Base-by-base conservation (phyloP, 495 filamentous ascomycete genomes). In the Podospora tetraspora region DNA sequence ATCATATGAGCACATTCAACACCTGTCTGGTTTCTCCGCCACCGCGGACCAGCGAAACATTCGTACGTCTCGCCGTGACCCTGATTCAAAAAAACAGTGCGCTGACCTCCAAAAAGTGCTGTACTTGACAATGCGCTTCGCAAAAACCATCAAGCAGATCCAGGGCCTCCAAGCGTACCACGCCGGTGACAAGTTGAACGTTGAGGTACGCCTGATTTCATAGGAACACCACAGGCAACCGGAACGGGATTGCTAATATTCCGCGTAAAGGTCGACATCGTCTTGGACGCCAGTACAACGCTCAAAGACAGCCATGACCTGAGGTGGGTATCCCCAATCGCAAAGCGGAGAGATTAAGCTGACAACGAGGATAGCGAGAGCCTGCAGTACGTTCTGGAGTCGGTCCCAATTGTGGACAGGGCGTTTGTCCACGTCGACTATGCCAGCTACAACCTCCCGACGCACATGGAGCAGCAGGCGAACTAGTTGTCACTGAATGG, bases 51-150 rank as follows among this genome's bases (percentile, higher is more conserved):
- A 97, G 71, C 85, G 92, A 43, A 97, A 94, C 73, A 86, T 97
- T 22, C 80, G 80, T 81, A 62, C 69, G 79, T 71, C 21, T 43
- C 62, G 3, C 11, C 9, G 0, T 6, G n/a, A n/a, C 62, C 34
- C 21, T 22, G 7, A 13, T 3, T 3, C 29, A 3, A n/a, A n/a
- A n/a, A n/a, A n/a, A n/a, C n/a, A n/a, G 9, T 57, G 30, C 7
- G 43, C 23, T 25, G 13, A 56, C 21, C 23, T 43, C 59, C 12
- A 62, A 59, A 59, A 34, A 82, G 80, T 97, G 9, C 83, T 97
- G 0, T 97, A 97, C 79, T 84, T 96, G 68, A 94, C 92, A 1
- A 97, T 97, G 93, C 88, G 94, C 2, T 97, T 97, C 73, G 94
- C 93, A 23, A 92, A 90, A 62, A 90, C 90, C 4, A 94, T 97